A percentile compares a stretch with the other conserved stretches of the same genome.
phyloP scores from a whole-genome alignment of 495 filamentous ascomycete species.

The Mytilinidion resinicola region DNA sequence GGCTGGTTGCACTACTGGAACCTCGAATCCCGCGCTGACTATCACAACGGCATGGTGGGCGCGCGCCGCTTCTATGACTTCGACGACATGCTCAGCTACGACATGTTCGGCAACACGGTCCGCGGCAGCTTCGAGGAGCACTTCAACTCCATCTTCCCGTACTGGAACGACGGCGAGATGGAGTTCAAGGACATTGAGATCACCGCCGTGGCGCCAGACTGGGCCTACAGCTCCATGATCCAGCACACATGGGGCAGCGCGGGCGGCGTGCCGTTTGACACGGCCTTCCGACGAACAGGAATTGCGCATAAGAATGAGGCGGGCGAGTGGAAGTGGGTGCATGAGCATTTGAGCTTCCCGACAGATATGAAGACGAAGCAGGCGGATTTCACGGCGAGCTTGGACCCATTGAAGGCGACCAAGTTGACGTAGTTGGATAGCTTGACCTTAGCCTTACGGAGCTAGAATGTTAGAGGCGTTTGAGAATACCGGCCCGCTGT shows the following conservation, averaged over 20 bases:
- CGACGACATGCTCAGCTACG: neutral
- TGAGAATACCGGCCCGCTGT: neutral
- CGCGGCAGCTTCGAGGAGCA: neutral
- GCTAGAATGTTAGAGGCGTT: neutral
- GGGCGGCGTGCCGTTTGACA: neutral
- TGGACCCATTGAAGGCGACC: neutral
- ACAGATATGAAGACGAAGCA: neutral
- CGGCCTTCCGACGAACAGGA: neutral
- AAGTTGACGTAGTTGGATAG: neutral
- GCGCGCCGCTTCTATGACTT: constrained; percentile 2
- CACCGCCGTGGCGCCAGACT: neutral
- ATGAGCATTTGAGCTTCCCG: constrained; percentile 1
- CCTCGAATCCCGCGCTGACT: neutral
- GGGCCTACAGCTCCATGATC: neutral
- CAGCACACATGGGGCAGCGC: constrained; percentile 2
- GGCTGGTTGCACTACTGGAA: constrained; percentile 2
- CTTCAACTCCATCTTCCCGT: constrained; percentile 1
- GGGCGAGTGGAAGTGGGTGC: neutral
- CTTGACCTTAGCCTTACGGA: neutral
- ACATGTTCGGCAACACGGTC: constrained; percentile 2
- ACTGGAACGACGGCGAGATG: constrained; percentile 2
- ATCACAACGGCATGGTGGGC: constrained; percentile 1
- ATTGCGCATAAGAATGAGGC: neutral
- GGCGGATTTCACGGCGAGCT: neutral
- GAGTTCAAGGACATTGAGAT: constrained; percentile 2